Conservation (phyloP, 2,329 filamentous ascomycete genomes). For the Epichloe baconii region DNA sequence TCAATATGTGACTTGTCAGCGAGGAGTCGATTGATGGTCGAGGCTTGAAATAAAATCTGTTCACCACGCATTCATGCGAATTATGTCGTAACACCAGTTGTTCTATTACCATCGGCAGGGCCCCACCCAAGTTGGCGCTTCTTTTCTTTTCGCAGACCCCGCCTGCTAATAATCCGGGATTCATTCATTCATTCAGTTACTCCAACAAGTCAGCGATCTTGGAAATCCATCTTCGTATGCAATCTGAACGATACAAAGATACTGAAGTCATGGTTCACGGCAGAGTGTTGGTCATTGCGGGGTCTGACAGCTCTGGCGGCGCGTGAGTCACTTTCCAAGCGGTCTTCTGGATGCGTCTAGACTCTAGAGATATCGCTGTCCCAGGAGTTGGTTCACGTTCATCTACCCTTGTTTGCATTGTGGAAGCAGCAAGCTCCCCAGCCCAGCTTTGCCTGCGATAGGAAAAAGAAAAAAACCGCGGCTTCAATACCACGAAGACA, state of each 20-base stretch:
- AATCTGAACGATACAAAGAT: background rate
- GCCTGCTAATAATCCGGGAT: background rate
- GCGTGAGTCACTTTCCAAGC: conserved; percentile 39
- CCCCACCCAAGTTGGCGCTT: background rate
- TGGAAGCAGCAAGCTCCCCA: background rate
- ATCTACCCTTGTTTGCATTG: background rate
- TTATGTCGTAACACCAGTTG: too few relatives aligned
- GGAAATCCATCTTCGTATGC: background rate
- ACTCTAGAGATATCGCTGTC: too few relatives aligned
- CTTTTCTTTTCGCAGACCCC: background rate
- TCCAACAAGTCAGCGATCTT: background rate
- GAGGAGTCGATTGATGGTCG: conserved; percentile 5
- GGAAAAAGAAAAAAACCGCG: too few relatives aligned
- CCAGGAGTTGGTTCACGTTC: too few relatives aligned
- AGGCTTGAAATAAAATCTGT: background rate
- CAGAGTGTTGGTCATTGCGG: conserved; percentile 68
- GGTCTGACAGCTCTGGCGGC: conserved; percentile 83
- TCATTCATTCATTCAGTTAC: background rate
- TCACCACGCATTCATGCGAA: background rate
- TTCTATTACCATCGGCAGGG: background rate
- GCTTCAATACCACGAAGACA: too few relatives aligned
- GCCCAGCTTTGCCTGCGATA: background rate
- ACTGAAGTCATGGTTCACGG: conserved; percentile 22
- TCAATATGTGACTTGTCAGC: conserved; percentile 6
- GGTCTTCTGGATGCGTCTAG: too few relatives aligned